These are phyloP conservation scores for Pyronema domesticum DNA, from an alignment of 495 filamentous ascomycete genomes.

Conservation along the genomic window DNA sequence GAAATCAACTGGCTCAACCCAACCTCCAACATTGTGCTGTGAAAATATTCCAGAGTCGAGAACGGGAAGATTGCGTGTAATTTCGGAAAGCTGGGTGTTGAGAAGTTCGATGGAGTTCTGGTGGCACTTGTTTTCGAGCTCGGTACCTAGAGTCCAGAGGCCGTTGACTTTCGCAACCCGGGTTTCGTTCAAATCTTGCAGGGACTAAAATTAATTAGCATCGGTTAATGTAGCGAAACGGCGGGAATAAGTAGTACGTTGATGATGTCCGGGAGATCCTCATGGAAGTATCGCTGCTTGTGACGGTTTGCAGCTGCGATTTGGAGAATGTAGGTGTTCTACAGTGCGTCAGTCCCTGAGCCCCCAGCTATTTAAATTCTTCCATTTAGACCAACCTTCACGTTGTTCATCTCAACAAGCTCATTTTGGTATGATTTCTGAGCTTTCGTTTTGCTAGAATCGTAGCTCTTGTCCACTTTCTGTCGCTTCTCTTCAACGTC, in stretches of 20 bases:
- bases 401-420: conserved; percentile 80
- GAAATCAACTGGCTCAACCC: conserved; percentile 67
- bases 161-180: conserved; percentile 64
- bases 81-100: conserved; percentile 53
- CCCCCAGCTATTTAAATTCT: background rate
- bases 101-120: conserved; percentile 52
- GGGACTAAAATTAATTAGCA: conserved; percentile 31
- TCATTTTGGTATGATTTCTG: conserved; percentile 81
- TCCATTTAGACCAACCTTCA: conserved; percentile 38
- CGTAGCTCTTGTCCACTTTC: conserved; percentile 79
- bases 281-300: conserved; percentile 90
- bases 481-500: conserved; percentile 88
- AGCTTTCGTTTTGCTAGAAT: conserved; percentile 69
- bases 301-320: conserved; percentile 94
- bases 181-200: conserved; percentile 85
- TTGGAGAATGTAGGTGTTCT: conserved; percentile 87
- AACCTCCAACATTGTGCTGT: conserved; percentile 65
- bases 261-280: conserved; percentile 85
- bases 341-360: conserved; percentile 10
- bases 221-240: background rate
- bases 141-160: conserved; percentile 62
- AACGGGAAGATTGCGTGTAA: conserved; percentile 69
- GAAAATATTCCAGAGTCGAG: conserved; percentile 96
- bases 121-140: conserved; percentile 59
- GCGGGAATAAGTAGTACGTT: conserved; percentile 39